phyloP scores from a whole-genome alignment of 768 basidiomycete genomes.

The Epithele typhae region DNA sequence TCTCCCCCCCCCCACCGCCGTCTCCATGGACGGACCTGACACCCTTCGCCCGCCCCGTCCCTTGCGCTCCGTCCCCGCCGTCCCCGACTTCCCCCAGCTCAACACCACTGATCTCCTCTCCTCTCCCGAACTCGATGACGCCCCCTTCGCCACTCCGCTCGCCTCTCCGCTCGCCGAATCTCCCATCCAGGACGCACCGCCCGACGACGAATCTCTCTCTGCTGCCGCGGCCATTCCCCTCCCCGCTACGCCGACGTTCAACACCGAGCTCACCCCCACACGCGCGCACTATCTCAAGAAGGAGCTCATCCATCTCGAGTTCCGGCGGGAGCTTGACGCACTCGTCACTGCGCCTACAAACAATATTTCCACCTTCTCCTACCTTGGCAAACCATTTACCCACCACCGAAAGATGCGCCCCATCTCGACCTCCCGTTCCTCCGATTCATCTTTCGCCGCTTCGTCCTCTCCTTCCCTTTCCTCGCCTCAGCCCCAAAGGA shows the following conservation, averaged over 20 bases:
- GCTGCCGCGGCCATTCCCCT: no score
- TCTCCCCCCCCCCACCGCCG: constrained; percentile 3
- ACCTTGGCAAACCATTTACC: constrained; percentile 88
- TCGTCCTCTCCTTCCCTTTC: constrained; percentile 93
- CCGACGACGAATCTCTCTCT: neutral
- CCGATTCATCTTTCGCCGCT: constrained; percentile 87
- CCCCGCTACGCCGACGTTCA: no score
- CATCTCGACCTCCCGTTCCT: constrained; percentile 80
- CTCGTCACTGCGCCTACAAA: constrained; percentile 48
- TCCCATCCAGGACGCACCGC: constrained; percentile 5
- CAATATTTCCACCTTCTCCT: constrained; percentile 67
- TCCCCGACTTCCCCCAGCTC: constrained; percentile 8
- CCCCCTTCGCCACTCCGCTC: constrained; percentile 13
- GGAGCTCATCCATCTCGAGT: constrained; percentile 83
- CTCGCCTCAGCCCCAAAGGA: constrained; percentile 82
- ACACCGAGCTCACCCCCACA: constrained; percentile 58
- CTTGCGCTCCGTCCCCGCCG: constrained; percentile 1
- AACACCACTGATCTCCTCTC: constrained; percentile 2
- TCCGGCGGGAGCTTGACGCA: constrained; percentile 70
- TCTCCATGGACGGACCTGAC: constrained; percentile 11
- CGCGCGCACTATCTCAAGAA: constrained; percentile 99
- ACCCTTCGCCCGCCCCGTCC: constrained; percentile 11
- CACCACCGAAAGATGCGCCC: constrained; percentile 54
- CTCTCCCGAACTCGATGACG: constrained; percentile 9
- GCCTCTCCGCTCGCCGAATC: constrained; percentile 13